These are phyloP conservation scores for Blastobotrys ciferrii DNA, from an alignment of 1,139 yeast genomes.

Conservation along the genomic window DNA sequence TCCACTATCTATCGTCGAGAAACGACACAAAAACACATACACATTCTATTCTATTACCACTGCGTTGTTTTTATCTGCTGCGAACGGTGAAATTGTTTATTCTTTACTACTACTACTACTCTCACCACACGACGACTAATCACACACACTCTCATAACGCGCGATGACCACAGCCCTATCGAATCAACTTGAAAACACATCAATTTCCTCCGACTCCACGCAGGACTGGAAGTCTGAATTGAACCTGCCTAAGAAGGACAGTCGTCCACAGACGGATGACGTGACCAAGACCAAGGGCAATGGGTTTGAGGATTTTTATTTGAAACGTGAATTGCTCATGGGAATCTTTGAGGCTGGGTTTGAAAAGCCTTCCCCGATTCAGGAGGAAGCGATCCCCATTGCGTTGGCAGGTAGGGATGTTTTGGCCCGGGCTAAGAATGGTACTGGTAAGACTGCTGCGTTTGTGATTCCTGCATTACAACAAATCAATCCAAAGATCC, in stretches of 20 bases:
- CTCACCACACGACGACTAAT: neutral
- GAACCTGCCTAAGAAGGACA: slow-evolving; percentile 77
- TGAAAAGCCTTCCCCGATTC: slow-evolving; percentile 97
- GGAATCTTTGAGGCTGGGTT: slow-evolving; percentile 99
- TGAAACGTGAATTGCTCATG: slow-evolving; percentile 92
- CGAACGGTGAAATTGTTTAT: neutral
- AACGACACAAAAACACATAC: neutral
- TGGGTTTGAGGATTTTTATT: slow-evolving; percentile 85
- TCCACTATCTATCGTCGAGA: neutral
- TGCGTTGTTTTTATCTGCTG: neutral
- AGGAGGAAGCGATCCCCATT: slow-evolving; percentile 95
- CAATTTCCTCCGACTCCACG: slow-evolving; percentile 20
- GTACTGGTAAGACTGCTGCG: slow-evolving; percentile 98
- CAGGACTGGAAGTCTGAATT: slow-evolving; percentile 68
- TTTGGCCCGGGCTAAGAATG: slow-evolving; percentile 96
- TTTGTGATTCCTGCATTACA: slow-evolving; percentile 87
- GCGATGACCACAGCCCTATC: slow-evolving; percentile 29
- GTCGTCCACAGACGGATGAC: slow-evolving; percentile 95
- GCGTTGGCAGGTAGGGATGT: slow-evolving; percentile 95
- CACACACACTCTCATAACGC: neutral
- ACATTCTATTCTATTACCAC: too few relatives aligned
- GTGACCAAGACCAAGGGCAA: slow-evolving; percentile 89
- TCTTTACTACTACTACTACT: neutral
- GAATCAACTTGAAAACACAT: slow-evolving; percentile 29
- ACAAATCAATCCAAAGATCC: slow-evolving; percentile 75